These are phyloP conservation scores for Liquidambar formosana DNA, from an alignment of 164 flowering plant genomes.

Conservation along the genomic window DNA sequence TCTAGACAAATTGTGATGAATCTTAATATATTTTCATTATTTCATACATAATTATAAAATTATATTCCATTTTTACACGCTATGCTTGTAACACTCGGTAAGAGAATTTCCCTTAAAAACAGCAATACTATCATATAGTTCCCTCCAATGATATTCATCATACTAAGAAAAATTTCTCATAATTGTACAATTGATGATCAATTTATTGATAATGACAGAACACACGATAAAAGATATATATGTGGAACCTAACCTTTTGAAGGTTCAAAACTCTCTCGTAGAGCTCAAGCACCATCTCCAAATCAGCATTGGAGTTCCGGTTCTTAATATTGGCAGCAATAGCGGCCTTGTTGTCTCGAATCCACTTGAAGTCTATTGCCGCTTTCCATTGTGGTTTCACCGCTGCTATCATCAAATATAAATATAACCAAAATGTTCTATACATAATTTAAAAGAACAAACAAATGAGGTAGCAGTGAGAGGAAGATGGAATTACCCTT, in stretches of 20 bases:
- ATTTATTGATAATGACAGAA: neutral
- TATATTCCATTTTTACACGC: too few relatives aligned
- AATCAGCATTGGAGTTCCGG: conserved; percentile 70
- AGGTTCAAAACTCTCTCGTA: conserved; percentile 56
- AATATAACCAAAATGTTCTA: neutral
- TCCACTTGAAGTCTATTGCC: conserved; percentile 90
- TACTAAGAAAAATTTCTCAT: neutral
- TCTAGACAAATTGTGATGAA: too few relatives aligned
- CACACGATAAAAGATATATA: neutral
- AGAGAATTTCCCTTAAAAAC: too few relatives aligned
- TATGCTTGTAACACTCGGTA: too few relatives aligned
- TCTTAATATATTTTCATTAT: too few relatives aligned
- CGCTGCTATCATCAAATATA: conserved; percentile 24
- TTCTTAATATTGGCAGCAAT: conserved; percentile 73
- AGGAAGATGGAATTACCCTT: conserved; percentile 21
- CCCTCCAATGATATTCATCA: too few relatives aligned
- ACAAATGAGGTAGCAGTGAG: neutral
- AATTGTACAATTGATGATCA: neutral
- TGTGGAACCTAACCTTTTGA: conserved; percentile 68
- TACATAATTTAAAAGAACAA: neutral
- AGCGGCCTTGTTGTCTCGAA: conserved; percentile 73
- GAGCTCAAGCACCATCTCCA: conserved; percentile 77
- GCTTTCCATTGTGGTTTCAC: conserved; percentile 84
- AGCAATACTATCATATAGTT: too few relatives aligned
- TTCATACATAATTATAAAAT: too few relatives aligned